These are phyloP conservation scores for Circinella umbellata DNA, from an alignment of 371 early-diverging fungal species.

Conservation along the genomic window DNA sequence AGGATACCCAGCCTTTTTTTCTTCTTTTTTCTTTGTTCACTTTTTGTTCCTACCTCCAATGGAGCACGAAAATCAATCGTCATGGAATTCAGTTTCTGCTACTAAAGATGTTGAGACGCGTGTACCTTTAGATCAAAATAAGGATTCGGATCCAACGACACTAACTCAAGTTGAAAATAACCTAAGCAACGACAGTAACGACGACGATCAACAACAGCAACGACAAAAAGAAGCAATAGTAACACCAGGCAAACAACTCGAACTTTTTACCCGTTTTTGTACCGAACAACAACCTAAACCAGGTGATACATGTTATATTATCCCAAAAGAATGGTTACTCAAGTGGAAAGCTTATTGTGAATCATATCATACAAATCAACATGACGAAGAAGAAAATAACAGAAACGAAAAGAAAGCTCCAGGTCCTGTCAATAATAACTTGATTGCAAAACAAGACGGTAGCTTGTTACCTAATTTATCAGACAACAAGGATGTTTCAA, in stretches of 20 bases:
- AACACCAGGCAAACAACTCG: no score
- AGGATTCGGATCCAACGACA: neutral
- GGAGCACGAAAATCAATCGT: slow-evolving; percentile 3
- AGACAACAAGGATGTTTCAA: neutral
- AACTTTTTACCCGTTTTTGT: no score
- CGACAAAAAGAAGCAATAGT: neutral
- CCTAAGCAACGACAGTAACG: neutral
- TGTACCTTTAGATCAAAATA: neutral
- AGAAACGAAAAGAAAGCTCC: neutral
- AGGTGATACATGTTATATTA: neutral
- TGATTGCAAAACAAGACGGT: neutral
- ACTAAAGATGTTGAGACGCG: neutral
- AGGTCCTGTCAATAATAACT: neutral
- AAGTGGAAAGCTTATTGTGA: neutral
- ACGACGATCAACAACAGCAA: neutral
- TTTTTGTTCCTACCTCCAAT: neutral
- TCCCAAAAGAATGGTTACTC: neutral
- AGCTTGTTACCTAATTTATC: neutral
- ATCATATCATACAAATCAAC: neutral
- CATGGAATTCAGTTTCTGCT: neutral
- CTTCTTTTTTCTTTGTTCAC: no score
- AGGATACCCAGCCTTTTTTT: neutral
- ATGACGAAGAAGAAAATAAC: neutral
- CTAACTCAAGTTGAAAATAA: neutral
- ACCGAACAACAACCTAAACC: neutral